Percentiles rank a stretch among this genome's conserved stretches.
phyloP scores from a whole-genome alignment of 106 monocot genomes.

The Platanthera zijinensis region DNA sequence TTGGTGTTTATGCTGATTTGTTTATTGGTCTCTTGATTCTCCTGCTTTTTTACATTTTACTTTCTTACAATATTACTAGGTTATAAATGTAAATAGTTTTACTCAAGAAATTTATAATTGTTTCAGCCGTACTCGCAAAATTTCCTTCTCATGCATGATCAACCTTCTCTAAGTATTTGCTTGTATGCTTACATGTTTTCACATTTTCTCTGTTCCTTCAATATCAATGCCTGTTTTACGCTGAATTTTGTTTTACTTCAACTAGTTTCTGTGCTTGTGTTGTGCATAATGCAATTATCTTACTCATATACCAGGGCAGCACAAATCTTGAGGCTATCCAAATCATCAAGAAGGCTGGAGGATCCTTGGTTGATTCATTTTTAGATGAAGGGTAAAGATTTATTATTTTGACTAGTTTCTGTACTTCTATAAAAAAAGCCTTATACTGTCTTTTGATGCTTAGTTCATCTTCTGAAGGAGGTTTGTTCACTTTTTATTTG shows the following conservation, averaged over 20 bases:
- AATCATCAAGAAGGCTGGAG: conserved; percentile 94
- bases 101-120: not conserved
- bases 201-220: too few relatives aligned
- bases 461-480: not conserved
- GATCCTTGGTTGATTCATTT: conserved; percentile 92
- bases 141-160: too few relatives aligned
- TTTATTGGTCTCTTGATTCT: not conserved
- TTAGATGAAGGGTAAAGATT: conserved; percentile 88
- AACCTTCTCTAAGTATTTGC: too few relatives aligned
- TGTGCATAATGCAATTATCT: not conserved
- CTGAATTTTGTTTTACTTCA: not conserved
- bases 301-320: conserved; percentile 54
- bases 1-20: not conserved
- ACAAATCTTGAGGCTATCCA: conserved; percentile 83
- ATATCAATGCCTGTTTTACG: too few relatives aligned
- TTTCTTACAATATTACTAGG: not conserved
- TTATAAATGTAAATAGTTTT: not conserved
- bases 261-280: not conserved
- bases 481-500: not conserved
- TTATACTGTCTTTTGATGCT: not conserved
- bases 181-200: too few relatives aligned
- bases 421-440: not conserved
- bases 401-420: not conserved
- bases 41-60: not conserved
- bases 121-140: not conserved